A percentile compares a stretch with the other conserved stretches of the same genome.
Conservation (phyloP, 345 rosid genomes). For the Citrus unshiu region DNA sequence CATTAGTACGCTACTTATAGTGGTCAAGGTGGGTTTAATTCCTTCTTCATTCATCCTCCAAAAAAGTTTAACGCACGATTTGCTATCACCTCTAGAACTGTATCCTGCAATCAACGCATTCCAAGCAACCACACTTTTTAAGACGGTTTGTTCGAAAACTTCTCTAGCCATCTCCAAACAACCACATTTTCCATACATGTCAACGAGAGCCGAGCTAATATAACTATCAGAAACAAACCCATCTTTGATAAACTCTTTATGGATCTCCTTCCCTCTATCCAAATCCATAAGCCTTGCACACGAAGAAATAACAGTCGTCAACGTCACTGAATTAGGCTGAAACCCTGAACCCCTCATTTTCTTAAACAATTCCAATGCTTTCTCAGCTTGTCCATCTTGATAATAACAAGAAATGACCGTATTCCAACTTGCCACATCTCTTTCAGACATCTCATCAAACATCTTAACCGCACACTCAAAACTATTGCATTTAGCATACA, state of each 20-base stretch:
- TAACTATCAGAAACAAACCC: conserved; percentile 43
- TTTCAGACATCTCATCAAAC: conserved; percentile 70
- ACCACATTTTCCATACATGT: conserved; percentile 67
- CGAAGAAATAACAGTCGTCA: conserved; percentile 44
- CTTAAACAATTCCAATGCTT: conserved; percentile 48
- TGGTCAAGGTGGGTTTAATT: conserved; percentile 44
- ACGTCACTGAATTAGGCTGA: conserved; percentile 57
- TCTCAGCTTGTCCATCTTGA: conserved; percentile 59
- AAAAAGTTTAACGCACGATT: conserved; percentile 47
- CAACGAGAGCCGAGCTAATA: conserved; percentile 67
- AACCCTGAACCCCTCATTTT: conserved; percentile 53
- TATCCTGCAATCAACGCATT: conserved; percentile 56
- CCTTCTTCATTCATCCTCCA: conserved; percentile 55
- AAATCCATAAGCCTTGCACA: conserved; percentile 63
- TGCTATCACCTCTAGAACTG: conserved; percentile 43
- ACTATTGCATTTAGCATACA: conserved; percentile 50
- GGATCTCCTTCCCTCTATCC: conserved; percentile 64
- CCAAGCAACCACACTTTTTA: conserved; percentile 58
- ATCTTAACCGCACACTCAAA: conserved; percentile 31
- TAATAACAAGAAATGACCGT: conserved; percentile 61
- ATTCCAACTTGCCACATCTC: conserved; percentile 74
- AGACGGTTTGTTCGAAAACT: conserved; percentile 42
- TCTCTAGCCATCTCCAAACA: conserved; percentile 52
- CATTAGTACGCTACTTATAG: conserved; percentile 49
- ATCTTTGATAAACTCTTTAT: conserved; percentile 29